Conservation (phyloP, 257 asterid species). For the Striga asiatica region DNA sequence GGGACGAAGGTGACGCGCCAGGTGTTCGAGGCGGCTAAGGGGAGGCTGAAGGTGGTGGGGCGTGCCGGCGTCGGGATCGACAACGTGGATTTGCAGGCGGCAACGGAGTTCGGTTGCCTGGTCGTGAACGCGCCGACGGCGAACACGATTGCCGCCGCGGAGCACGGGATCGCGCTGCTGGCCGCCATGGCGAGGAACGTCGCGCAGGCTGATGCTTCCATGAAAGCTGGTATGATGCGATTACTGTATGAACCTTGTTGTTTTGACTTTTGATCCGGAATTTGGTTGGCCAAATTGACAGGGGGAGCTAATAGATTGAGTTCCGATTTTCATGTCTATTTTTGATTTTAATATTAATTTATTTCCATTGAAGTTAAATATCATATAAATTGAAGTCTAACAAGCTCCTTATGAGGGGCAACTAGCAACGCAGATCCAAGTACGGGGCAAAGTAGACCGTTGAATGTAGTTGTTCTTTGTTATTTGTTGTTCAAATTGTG, state of each 20-base stretch:
- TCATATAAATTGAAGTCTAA: background rate
- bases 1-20: conserved; percentile 83
- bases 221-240: conserved; percentile 47
- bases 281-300: background rate
- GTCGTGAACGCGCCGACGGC: conserved; percentile 98
- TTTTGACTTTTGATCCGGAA: conserved; percentile 5
- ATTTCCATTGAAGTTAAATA: background rate
- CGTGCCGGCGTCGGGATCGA: conserved; percentile 96
- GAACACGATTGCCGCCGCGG: conserved; percentile 89
- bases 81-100: conserved; percentile 93
- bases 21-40: conserved; percentile 78
- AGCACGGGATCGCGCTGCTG: conserved; percentile 85
- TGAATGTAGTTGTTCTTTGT: background rate
- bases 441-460: background rate
- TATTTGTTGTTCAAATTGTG: too few species aligned
- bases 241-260: background rate
- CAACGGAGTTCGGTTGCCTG: conserved; percentile 85
- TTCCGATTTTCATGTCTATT: background rate
- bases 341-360: background rate
- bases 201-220: conserved; percentile 90
- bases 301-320: conserved; percentile 4
- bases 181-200: conserved; percentile 79
- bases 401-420: background rate
- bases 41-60: conserved; percentile 87
- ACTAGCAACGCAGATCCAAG: background rate